A percentile compares a stretch with the other conserved stretches of the same genome.
Evolutionary conservation across 805 yeast genomes (phyloP).

Genomic region (Ogataea saltuana): DNA sequence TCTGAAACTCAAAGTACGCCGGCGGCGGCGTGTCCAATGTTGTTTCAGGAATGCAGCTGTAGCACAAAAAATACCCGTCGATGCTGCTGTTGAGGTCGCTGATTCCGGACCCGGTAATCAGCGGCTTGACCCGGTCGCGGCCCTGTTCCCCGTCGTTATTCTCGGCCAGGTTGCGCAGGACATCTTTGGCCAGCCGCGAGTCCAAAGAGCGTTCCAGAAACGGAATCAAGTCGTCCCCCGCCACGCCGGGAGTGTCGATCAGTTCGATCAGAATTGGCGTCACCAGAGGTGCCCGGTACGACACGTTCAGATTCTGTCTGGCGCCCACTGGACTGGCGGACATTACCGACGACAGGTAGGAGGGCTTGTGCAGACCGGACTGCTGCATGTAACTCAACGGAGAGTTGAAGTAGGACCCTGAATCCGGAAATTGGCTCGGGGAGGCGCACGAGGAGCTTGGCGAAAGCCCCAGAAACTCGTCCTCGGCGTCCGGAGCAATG

Average conservation of each 20-base stretch:
- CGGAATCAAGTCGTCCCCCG: constrained; percentile 67
- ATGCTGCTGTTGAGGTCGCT: constrained; percentile 72
- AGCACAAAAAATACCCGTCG: constrained; percentile 72
- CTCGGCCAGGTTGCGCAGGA: constrained; percentile 60
- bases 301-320: constrained; percentile 12
- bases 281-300: constrained; percentile 49
- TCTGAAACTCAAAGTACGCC: constrained; percentile 36
- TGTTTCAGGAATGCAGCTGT: constrained; percentile 64
- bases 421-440: constrained; percentile 10
- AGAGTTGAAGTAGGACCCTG: constrained; percentile 12
- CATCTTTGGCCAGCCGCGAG: constrained; percentile 57
- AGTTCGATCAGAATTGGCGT: constrained; percentile 67
- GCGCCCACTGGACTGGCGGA: constrained; percentile 15
- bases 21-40: constrained; percentile 50
- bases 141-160: constrained; percentile 30
- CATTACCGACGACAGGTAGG: constrained; percentile 16
- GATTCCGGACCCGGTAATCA: constrained; percentile 77
- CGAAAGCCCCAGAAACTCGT: constrained; percentile 11
- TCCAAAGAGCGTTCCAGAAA: constrained; percentile 73
- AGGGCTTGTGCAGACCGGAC: not conserved
- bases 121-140: constrained; percentile 52
- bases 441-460: constrained; percentile 17
- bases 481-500: constrained; percentile 19
- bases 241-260: constrained; percentile 74
- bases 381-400: constrained; percentile 7